Conservation (phyloP, 805 yeast genomes). For the Candida arabinofermentans region DNA sequence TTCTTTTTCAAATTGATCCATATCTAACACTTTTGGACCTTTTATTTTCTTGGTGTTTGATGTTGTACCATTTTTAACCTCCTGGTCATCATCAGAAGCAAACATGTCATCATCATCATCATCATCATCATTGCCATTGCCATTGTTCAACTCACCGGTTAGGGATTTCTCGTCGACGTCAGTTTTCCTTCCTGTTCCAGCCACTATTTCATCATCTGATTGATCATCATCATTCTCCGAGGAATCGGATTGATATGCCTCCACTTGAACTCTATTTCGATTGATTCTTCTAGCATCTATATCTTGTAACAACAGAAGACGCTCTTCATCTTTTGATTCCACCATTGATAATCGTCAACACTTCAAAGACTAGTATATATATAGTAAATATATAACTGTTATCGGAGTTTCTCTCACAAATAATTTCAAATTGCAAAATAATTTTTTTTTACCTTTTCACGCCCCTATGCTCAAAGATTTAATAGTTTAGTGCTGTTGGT, state of each 20-base stretch:
- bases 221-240: slow-evolving; percentile 17
- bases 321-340: slow-evolving; percentile 5
- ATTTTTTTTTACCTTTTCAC: too few species aligned
- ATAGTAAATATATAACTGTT: too few species aligned
- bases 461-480: too few species aligned
- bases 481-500: too few species aligned
- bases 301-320: slow-evolving; percentile 16
- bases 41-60: slow-evolving; percentile 6
- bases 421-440: too few species aligned
- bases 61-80: slow-evolving; percentile 5
- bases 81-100: slow-evolving; percentile 28
- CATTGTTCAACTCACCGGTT: too few species aligned
- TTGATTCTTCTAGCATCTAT: slow-evolving; percentile 11
- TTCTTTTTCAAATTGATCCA: slow-evolving; percentile 34
- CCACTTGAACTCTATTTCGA: slow-evolving; percentile 9
- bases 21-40: slow-evolving; percentile 30
- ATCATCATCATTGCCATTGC: slow-evolving; percentile 10
- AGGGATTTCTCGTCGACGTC: slow-evolving; percentile 16
- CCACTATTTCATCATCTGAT: slow-evolving; percentile 10
- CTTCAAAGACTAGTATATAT: too few species aligned
- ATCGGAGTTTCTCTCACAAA: too few species aligned
- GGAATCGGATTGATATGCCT: slow-evolving; percentile 21
- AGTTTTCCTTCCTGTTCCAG: slow-evolving; percentile 2
- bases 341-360: too few species aligned
- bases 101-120: slow-evolving; percentile 41